These are phyloP conservation scores for Pseudonitzschia delicatissima DNA, from an alignment of 108 stramenopile genomes.

Conservation along the genomic window DNA sequence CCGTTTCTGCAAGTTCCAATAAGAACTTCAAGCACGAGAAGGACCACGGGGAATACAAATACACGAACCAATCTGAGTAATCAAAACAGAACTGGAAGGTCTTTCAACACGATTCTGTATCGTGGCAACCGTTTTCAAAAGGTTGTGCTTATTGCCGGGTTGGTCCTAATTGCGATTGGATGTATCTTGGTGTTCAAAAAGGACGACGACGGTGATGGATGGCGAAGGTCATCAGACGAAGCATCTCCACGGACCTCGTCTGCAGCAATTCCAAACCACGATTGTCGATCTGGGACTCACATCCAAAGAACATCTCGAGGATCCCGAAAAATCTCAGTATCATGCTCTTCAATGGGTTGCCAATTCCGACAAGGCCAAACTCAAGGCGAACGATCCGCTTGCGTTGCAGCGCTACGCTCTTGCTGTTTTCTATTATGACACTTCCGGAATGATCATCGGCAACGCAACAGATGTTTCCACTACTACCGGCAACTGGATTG, in stretches of 20 bases:
- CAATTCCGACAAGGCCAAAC: slow-evolving; percentile 30
- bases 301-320: slow-evolving; percentile 13
- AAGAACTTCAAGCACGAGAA: not conserved
- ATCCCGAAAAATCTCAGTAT: slow-evolving; percentile 30
- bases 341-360: slow-evolving; percentile 41
- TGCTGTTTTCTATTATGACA: slow-evolving; percentile 43
- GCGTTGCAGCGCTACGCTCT: slow-evolving; percentile 45
- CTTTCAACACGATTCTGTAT: not conserved
- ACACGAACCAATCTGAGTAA: not conserved
- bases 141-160: too few species aligned
- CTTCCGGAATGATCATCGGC: too few species aligned
- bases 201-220: not conserved
- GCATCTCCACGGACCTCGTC: slow-evolving; percentile 8
- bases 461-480: not conserved
- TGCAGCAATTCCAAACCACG: slow-evolving; percentile 12
- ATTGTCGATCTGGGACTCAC: slow-evolving; percentile 20
- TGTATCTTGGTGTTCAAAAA: too few species aligned
- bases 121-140: not conserved
- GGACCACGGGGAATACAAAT: slow-evolving; percentile 1
- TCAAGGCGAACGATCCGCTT: slow-evolving; percentile 9
- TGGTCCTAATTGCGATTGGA: not conserved
- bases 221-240: not conserved
- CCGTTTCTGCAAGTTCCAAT: not conserved
- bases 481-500: slow-evolving; percentile 27
- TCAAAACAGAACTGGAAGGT: too few species aligned